A percentile compares a stretch with the other conserved stretches of the same genome.
Conservation (phyloP, 768 basidiomycete species). For the Pleurotus sapidus region DNA sequence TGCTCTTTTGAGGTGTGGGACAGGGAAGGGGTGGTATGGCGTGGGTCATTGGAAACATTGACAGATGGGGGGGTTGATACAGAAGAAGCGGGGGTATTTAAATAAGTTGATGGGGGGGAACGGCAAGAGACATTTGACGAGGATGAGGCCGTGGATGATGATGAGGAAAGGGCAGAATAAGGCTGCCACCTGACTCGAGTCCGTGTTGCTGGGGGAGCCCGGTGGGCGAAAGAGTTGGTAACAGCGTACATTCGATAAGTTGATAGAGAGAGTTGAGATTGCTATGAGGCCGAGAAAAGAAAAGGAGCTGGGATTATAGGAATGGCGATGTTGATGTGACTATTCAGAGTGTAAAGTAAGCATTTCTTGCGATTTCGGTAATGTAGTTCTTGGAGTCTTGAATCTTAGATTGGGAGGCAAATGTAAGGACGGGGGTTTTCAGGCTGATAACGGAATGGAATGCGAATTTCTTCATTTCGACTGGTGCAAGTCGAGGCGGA, state of each 20-base stretch:
- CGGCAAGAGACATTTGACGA: slow-evolving; percentile 21
- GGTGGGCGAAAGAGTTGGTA: slow-evolving; percentile 58
- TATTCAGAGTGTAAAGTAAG: slow-evolving; percentile 32
- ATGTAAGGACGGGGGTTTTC: slow-evolving; percentile 17
- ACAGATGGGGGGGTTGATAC: slow-evolving; percentile 42
- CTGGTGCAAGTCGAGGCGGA: slow-evolving; percentile 26
- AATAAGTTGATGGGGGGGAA: slow-evolving; percentile 41
- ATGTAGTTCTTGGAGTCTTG: slow-evolving; percentile 16
- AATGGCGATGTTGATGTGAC: slow-evolving; percentile 16
- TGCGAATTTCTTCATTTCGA: slow-evolving; percentile 35
- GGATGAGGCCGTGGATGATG: slow-evolving; percentile 22
- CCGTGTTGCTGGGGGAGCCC: slow-evolving; percentile 67
- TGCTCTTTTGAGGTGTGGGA: slow-evolving; percentile 29
- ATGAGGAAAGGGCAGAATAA: slow-evolving; percentile 50
- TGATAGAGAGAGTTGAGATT: slow-evolving; percentile 18
- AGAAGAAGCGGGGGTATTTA: slow-evolving; percentile 58
- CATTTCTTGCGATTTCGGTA: slow-evolving; percentile 23
- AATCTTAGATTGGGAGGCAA: slow-evolving; percentile 13
- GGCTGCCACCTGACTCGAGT: slow-evolving; percentile 80
- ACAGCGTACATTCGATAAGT: slow-evolving; percentile 35
- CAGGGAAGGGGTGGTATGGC: slow-evolving; percentile 25
- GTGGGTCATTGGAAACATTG: slow-evolving; percentile 31
- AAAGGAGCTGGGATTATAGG: slow-evolving; percentile 21
- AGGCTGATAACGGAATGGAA: too few relatives aligned
- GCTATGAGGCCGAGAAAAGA: slow-evolving; percentile 11